Evolutionary conservation across 495 filamentous ascomycete species (phyloP), one percentile per base, ranked within the genome.

Genomic region (Penicillium angulare): DNA sequence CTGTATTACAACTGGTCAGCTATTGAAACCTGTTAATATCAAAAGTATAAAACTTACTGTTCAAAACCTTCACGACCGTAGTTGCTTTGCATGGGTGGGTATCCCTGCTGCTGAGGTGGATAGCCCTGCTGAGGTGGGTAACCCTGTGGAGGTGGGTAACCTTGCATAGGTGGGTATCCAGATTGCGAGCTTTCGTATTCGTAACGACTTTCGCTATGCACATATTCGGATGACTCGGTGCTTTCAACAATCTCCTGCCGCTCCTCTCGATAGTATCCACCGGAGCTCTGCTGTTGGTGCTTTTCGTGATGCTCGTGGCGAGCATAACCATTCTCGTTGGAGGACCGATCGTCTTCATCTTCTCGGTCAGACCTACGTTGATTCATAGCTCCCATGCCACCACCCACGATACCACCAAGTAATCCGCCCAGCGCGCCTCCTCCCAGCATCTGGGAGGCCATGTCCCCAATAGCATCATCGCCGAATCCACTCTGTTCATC

Each of bases 361-460:
- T 36, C 57, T 47, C 49, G 60, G 49, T 57, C 60, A n/a, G 80
- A 67, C n/a, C n/a, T n/a, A n/a, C n/a, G n/a, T n/a, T n/a, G n/a
- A 18, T 76, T 55, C 57, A 74, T 69, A 0, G 73, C 73, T 16
- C 76, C 72, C 46, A 79, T 52, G 18, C 71, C 72, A 29, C 75
- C 74, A 29, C 75, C 74, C 2, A 77, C 75, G 9, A 82, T 56
- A 10, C 77, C 75, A 20, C 79, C 77, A 18, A 83, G 55, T 13
- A 81, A 48, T 29, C 79, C 76, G 36, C 79, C 79, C 27, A 80
- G 45, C 7, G 72, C 70, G 17, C 75, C 74, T 31, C 75, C 76
- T 40, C 76, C 73, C 22, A 74, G 59, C 12, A 72, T 75, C 43
- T 77, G 59, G 18, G 61, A 64, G 1, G 76, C 76, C 18, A 78